Evolutionary conservation across 2,329 filamentous ascomycete species (phyloP), one percentile per base, ranked within the genome.

Genomic region (Rhinocladiella mackenziei): DNA sequence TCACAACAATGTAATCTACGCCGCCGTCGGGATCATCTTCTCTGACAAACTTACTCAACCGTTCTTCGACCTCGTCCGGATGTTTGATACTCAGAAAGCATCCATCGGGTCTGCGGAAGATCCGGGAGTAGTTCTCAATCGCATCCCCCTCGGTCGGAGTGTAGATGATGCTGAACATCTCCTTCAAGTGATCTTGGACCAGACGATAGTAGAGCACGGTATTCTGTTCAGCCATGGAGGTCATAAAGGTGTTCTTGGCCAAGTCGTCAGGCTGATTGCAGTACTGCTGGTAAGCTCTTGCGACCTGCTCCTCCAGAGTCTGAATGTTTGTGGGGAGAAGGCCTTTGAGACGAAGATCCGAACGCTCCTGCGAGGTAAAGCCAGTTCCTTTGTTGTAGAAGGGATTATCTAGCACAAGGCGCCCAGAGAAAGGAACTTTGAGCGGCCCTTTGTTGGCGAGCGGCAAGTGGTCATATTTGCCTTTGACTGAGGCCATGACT

Each of bases 91-190:
- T 87, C 38, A 94, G 65, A 54, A 88, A 94, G 56, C 86, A 88
- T 0, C 89, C 89, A 54, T 91, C 84, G 0, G 88, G 86, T 13
- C 78, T 73, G 8, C 89, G 71, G 58, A 94, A 94, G 0, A 92
- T 63, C 0, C 81, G 70, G 0, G 86, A 92, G 60, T 86, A 94
- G 52, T 89, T 85, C 54, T 86, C 79, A 38, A 94, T 94, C 0
- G 89, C 89, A 29, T 94, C 86, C 14, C 51, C 53, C 65, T 94
- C 88, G 0, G 89, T 94, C 0, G 89, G 89, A 0, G 89, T 94
- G 60, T 94, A 95, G 19, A 94, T 86, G n/a, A 94, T 71, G 29
- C 83, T 80, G 59, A 94, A 89, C 85, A 94, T 92, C 60, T 94
- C 87, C 52, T 85, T 81, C 14, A 94, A 67, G 57, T 94, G 83